Base-by-base conservation (phyloP, 2,329 filamentous ascomycete species). In the Chrysoporthe puriensis region DNA sequence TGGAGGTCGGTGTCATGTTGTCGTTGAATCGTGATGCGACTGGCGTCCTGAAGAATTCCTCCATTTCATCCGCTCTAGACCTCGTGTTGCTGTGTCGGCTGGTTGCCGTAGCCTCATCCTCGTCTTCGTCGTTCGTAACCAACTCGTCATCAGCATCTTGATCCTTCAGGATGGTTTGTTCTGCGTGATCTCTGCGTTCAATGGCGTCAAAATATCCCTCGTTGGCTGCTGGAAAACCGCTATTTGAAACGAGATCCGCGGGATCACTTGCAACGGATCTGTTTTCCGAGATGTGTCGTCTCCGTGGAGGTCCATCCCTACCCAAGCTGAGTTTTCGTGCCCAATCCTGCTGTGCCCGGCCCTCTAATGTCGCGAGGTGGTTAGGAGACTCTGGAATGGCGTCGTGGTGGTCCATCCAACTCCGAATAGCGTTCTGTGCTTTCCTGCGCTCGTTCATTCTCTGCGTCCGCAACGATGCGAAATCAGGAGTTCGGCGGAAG, bases 81-180 rank as follows among this genome's bases (percentile, higher is more conserved):
- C 52, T 67, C n/a, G 48, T 44, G 14, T 62, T 59, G 42, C 67
- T 67, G 2, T 32, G 69, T 73, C 67, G 67, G 74, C 65, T 71
- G 71, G 52, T 72, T 70, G 71, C 63, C 76, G 69, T 77, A 66
- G 40, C 67, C 18, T 84, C 81, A 62, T 88, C 84, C 66, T 87
- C 86, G 54, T 90, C 88, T 66, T 94, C 91, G 66, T 93, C 91
- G 66, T 94, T 92, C 3, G 91, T 94, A 14, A 92, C 86, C n/a
- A 94, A 82, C 77, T 97, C 94, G 73, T 97, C 94, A 73, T 97
- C 94, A 0, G 93, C 93, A 75, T 97, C 93, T 7, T 90, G 92
- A 74, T 96, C 93, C 71, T 85, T 85, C 62, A 83, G 80, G 34
- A 81, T 74, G 80, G 84, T 56, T 74, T 77, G 81, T 71, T 66